Evolutionary conservation across 805 yeast genomes (phyloP), one percentile per base, ranked within the genome.

Genomic region (Trichomonascus vanleenenianus): DNA sequence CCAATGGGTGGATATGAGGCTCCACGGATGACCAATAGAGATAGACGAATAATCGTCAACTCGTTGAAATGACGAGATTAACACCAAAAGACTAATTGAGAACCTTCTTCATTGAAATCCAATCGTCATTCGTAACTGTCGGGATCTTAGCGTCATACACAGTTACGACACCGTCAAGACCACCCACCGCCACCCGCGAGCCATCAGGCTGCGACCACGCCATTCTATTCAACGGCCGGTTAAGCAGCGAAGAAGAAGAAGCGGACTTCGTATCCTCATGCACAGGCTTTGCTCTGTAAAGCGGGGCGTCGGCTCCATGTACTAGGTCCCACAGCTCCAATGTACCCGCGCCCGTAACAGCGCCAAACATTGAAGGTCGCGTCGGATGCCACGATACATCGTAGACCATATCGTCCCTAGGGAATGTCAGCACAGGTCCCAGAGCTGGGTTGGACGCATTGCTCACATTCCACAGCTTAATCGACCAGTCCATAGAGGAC

Each of bases 311-410:
- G 14, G 55, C 45, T 35, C 58, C 65, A 19, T 51, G 50, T 5
- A 31, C 39, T 14, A 71, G 47, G 49, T 71, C 65, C 72, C 73
- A 71, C 30, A 71, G 46, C 43, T 64, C 65, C 30, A 68, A 42
- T 25, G 45, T 40, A 1, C 71, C 70, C 2, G 55, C 43, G 2
- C 63, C 59, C 27, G 60, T 67, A 8, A 62, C 67, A 9, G 57
- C 34, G 8, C 65, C 73, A 50, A 68, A 68, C 14, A 65, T 55
- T 2, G 57, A 47, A 2, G 65, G 56, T 11, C 51, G 50, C 10
- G 44, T 46, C 1, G 71, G 72, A n/a, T 55, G 46, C 72, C 72
- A 69, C 6, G 55, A 50, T 1, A 61, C 61, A 45, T 66, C 71
- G 48, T 60, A 61, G 4, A 67, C 63, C 2, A 57, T 53, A 36